Conservation (phyloP, 208 protist species). For the Porcisia hertigi region DNA sequence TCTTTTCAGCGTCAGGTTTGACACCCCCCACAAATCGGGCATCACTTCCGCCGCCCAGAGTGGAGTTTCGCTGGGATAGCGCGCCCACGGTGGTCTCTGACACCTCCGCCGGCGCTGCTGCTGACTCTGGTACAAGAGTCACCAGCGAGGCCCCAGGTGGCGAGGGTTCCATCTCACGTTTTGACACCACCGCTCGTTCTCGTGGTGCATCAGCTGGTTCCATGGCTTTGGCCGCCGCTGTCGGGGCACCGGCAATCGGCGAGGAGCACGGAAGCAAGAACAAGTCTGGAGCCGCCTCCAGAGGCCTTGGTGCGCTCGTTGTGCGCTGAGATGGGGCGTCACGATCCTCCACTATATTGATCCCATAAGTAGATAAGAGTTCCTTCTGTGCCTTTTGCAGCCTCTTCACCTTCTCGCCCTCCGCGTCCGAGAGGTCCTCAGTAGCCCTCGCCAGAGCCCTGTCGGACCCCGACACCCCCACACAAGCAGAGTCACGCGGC, state of each 20-base stretch:
- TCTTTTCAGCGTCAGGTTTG: neutral
- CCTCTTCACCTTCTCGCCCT: neutral
- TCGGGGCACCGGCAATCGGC: neutral
- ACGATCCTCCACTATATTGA: slow-evolving; percentile 1
- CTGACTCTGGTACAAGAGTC: neutral
- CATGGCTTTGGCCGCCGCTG: neutral
- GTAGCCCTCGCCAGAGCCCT: neutral
- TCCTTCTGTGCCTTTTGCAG: slow-evolving; percentile 6
- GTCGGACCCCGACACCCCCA: neutral
- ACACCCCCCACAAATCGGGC: too few species aligned
- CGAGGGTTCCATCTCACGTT: neutral
- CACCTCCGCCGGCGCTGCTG: neutral
- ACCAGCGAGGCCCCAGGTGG: neutral
- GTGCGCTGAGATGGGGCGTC: slow-evolving; percentile 12
- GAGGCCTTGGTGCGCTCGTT: neutral
- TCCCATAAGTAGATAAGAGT: slow-evolving; percentile 4
- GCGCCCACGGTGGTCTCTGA: neutral
- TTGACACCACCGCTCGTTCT: neutral
- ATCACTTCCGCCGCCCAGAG: neutral
- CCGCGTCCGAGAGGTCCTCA: neutral
- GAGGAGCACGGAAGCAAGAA: neutral
- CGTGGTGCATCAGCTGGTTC: too few species aligned
- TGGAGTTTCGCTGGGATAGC: neutral
- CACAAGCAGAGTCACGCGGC: neutral
- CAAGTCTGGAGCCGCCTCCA: too few species aligned